Evolutionary conservation across 768 basidiomycete species (phyloP).

Genomic region (Mycena sanguinolenta): DNA sequence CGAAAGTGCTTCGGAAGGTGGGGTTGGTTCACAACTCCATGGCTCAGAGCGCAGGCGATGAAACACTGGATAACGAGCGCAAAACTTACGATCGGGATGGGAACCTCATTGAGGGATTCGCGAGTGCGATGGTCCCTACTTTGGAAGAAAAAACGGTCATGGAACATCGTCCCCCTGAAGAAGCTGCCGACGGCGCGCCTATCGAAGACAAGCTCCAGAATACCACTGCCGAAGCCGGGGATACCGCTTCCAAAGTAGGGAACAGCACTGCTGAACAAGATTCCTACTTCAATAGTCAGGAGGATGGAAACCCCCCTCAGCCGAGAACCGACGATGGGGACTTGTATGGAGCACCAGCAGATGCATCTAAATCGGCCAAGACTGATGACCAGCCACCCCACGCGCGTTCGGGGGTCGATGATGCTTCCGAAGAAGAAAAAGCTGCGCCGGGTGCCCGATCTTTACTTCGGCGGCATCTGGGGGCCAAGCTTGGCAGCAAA

Average conservation of each 20-base stretch:
- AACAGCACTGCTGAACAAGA: conserved; percentile 8
- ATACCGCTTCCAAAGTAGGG: conserved; percentile 34
- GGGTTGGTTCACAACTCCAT: conserved; percentile 56
- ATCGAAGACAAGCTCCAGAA: conserved; percentile 48
- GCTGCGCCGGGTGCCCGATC: conserved; percentile 62
- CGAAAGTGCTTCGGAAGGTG: conserved; percentile 56
- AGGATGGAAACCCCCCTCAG: conserved; percentile 41
- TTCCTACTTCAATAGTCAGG: conserved; percentile 8
- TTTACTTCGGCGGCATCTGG: conserved; percentile 66
- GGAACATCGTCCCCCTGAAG: conserved; percentile 59
- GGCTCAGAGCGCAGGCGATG: conserved; percentile 57
- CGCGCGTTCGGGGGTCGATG: conserved; percentile 58
- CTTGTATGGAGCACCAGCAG: conserved; percentile 68
- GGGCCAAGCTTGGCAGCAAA: conserved; percentile 64
- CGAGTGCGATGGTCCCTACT: conserved; percentile 74
- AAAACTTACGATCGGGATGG: conserved; percentile 67
- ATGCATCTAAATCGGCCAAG: conserved; percentile 57
- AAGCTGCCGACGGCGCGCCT: conserved; percentile 45
- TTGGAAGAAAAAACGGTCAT: conserved; percentile 75
- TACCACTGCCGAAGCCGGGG: conserved; percentile 11
- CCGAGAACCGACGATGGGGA: conserved; percentile 57
- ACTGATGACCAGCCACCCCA: conserved; percentile 63
- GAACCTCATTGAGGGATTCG: conserved; percentile 66
- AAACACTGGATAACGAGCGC: conserved; percentile 62
- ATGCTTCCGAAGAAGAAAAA: conserved; percentile 63